phyloP scores from a whole-genome alignment of 2,329 filamentous ascomycete species.

The Fusarium tuaranense region DNA sequence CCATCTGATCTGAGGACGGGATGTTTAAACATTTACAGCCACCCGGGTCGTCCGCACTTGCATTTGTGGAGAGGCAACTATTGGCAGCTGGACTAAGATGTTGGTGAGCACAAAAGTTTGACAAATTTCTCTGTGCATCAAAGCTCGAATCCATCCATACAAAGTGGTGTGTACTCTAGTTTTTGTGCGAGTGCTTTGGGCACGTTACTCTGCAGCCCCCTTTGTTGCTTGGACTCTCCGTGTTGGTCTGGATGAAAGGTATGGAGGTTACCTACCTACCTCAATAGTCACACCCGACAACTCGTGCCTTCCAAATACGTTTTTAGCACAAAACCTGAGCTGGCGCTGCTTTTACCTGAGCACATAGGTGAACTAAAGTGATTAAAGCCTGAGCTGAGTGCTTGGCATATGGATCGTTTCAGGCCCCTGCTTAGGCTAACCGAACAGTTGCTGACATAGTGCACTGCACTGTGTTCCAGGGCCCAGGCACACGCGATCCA shows the following conservation, averaged over 20 bases:
- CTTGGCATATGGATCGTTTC: not conserved
- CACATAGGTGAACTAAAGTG: conserved; percentile 1
- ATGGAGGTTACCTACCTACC: not conserved
- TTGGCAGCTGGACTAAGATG: not conserved
- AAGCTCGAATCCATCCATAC: not conserved
- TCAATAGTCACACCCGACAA: not conserved
- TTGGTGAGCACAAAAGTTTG: not conserved
- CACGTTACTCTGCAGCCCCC: not conserved
- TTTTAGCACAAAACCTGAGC: not conserved
- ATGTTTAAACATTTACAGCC: not conserved
- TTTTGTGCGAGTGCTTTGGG: not conserved
- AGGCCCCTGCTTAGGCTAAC: not conserved
- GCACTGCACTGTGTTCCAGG: no score
- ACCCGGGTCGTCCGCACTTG: not conserved
- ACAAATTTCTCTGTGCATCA: not conserved
- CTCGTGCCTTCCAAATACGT: not conserved
- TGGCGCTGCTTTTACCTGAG: conserved; percentile 1
- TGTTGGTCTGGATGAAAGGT: not conserved
- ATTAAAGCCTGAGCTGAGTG: not conserved
- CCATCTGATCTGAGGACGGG: not conserved
- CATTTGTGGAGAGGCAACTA: not conserved
- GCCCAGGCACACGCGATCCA: no score
- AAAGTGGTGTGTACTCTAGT: not conserved
- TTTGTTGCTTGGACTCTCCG: not conserved
- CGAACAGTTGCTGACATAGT: not conserved